A percentile compares a stretch with the other conserved stretches of the same genome.
Conservation (phyloP, 2,329 filamentous ascomycete species). For the Stagonosporopsis chrysanthemi region DNA sequence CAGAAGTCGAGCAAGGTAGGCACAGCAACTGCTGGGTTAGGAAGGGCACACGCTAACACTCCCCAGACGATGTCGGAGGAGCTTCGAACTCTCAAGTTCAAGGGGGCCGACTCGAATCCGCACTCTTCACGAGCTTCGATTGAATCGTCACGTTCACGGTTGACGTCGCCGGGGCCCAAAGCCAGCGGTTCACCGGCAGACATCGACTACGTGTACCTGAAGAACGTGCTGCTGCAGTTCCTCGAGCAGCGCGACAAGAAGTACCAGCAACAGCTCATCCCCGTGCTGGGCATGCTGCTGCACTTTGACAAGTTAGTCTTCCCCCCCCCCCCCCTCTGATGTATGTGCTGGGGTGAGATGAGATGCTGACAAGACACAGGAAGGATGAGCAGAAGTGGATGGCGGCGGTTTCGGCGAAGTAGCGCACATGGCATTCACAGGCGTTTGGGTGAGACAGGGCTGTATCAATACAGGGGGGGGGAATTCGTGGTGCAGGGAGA, state of each 20-base stretch:
- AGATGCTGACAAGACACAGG: slow-evolving; percentile 49
- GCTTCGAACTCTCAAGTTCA: slow-evolving; percentile 57
- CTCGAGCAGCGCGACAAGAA: slow-evolving; percentile 81
- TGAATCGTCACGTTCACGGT: slow-evolving; percentile 59
- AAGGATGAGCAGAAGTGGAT: slow-evolving; percentile 89
- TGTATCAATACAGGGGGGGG: neutral
- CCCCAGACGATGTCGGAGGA: slow-evolving; percentile 63
- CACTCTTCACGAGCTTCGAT: slow-evolving; percentile 66
- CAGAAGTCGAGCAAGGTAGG: slow-evolving; percentile 69
- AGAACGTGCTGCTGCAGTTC: slow-evolving; percentile 83
- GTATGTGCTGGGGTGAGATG: slow-evolving; percentile 22
- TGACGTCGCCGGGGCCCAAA: slow-evolving; percentile 58
- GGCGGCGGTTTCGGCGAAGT: slow-evolving; percentile 68
- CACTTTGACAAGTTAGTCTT: slow-evolving; percentile 81
- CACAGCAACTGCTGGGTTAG: neutral
- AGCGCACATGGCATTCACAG: slow-evolving; percentile 16
- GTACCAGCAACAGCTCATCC: slow-evolving; percentile 77
- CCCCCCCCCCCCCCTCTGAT: too few species aligned
- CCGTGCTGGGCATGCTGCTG: slow-evolving; percentile 77
- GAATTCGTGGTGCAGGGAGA: too few species aligned
- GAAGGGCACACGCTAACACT: slow-evolving; percentile 25
- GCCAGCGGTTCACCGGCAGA: slow-evolving; percentile 39
- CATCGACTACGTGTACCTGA: slow-evolving; percentile 74
- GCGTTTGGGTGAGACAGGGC: slow-evolving; percentile 11
- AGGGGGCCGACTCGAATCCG: slow-evolving; percentile 52